Evolutionary conservation across 2,329 filamentous ascomycete species (phyloP), one percentile per base, ranked within the genome.

Genomic region (Lasiodiplodia sp.): DNA sequence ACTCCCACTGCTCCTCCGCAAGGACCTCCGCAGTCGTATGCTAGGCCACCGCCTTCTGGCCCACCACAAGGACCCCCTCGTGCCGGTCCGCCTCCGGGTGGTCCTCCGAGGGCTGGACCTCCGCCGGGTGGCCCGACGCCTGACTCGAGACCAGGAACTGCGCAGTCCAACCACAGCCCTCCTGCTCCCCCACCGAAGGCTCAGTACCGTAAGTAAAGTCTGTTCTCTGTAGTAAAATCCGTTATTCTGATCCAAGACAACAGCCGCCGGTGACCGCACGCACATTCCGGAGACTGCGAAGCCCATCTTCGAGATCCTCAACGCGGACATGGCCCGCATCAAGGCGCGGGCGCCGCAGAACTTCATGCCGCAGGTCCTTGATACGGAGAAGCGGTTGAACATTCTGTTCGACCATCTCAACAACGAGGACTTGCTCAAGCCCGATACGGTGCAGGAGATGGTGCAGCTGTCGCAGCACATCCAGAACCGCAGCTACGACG

Each of bases 321-420:
- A 85, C 66, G 86, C 87, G 38, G 95, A 98, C 74, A 94, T 98
- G 88, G 90, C 95, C 74, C 92, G 94, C 40, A 92, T 99, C 67
- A 94, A 94, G 69, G 83, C 89, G 38, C 91, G 93, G 73, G 96
- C 96, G 0, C 96, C 96, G 21, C 85, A 91, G n/a, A 90, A 91
- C 18, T 97, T 96, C 82, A 91, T 92, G 71, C 87, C 90, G 16
- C 94, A 98, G 78, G 94, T 99, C 23, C 92, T 93, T 75, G 96
- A 98, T 78, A 96, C 94, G 2, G 93, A 97, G 78, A 97, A 97
- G 82, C 90, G 96, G 34, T 86, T 99, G 69, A 92, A 92, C 75
- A 90, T 97, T 62, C 84, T 99, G n/a, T 98, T 97, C 78, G 95
- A 99, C 77, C 94, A 97, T 79, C 85, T 99, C 57, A 99, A 98